Evolutionary conservation across 331 rosid genomes (phyloP), one percentile per base, ranked within the genome.

Genomic region (Stylosanthes scabra): DNA sequence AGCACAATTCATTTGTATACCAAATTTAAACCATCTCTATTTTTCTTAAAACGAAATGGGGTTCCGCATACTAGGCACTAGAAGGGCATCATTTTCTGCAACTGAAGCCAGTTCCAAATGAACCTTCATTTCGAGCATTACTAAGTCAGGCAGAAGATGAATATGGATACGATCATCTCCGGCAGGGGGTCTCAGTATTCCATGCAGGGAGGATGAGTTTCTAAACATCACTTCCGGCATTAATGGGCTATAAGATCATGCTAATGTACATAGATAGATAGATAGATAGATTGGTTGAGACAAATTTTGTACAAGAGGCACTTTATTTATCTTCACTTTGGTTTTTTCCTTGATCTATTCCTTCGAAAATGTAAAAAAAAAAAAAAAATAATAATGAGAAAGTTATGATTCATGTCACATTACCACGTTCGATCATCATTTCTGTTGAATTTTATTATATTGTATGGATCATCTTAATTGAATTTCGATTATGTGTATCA

Each of bases 21-120:
- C 59, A 31, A 31, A 31, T 31, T 31, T 51, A 3, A 56, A 56
- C 6, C 2, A 49, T 49, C 55, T 49, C 1, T 49, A 49, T 46
- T 11, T 11, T 3, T 2, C 13, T 46, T 46, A 13, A 4, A 12
- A 49, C 55, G n/a, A 5, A 16, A 63, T 75, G 76, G 84, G 72
- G 75, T 70, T 83, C 28, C 40, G 9, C 9, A 42, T 83, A 9
- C 68, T 68, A 2, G 28, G 71, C 52, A 70, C 42, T 55, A 37
- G 65, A 56, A 0, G 52, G 64, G 27, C 75, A n/a, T 56, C 75
- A 41, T 3, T 56, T 11, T 25, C 41, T 41, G n/a, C 52, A 11
- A 40, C 3, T 12, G 55, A 56, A 41, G 44, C 55, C 3, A 10
- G 25, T 40, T 25, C 57, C 11, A 65, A 65, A 7, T 11, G 45